Conservation (phyloP, 495 filamentous ascomycete genomes). For the Immersiella caudata region DNA sequence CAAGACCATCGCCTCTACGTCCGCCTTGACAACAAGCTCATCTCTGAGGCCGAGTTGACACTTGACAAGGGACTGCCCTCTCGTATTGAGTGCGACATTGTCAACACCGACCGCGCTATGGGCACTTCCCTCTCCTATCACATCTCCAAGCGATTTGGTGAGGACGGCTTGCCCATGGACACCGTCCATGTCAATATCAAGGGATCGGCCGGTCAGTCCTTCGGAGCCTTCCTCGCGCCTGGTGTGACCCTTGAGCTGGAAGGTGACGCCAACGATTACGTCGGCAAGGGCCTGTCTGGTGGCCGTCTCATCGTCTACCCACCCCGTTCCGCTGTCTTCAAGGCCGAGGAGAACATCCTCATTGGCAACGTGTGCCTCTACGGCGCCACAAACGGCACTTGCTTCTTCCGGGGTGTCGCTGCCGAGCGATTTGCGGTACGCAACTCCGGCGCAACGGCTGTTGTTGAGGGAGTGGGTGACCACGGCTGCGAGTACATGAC, state of each 20-base stretch:
- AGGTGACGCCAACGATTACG: slow-evolving; percentile 97
- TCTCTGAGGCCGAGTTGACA: slow-evolving; percentile 94
- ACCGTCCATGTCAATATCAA: slow-evolving; percentile 98
- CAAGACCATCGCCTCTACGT: slow-evolving; percentile 94
- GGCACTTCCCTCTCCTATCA: slow-evolving; percentile 97
- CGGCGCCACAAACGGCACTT: slow-evolving; percentile 88
- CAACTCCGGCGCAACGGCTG: slow-evolving; percentile 94
- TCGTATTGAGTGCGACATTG: slow-evolving; percentile 94
- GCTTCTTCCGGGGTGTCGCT: slow-evolving; percentile 97
- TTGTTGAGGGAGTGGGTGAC: slow-evolving; percentile 97
- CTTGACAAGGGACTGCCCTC: slow-evolving; percentile 95
- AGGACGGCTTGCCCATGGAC: slow-evolving; percentile 87
- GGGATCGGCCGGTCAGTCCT: slow-evolving; percentile 98
- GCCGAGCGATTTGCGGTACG: slow-evolving; percentile 98
- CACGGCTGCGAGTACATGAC: slow-evolving; percentile 99
- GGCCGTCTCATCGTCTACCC: slow-evolving; percentile 96
- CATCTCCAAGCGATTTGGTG: slow-evolving; percentile 89
- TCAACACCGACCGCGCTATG: slow-evolving; percentile 96
- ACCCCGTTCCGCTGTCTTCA: slow-evolving; percentile 89
- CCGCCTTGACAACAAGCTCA: slow-evolving; percentile 97
- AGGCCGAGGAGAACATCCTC: slow-evolving; percentile 96
- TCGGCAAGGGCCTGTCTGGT: slow-evolving; percentile 96
- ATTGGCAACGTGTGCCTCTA: slow-evolving; percentile 98
- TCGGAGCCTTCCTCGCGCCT: slow-evolving; percentile 92
- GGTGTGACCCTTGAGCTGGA: slow-evolving; percentile 97